Evolutionary conservation across 1,284 basidiomycete species (phyloP), one percentile per base, ranked within the genome.

Genomic region (Ustilago lituana): DNA sequence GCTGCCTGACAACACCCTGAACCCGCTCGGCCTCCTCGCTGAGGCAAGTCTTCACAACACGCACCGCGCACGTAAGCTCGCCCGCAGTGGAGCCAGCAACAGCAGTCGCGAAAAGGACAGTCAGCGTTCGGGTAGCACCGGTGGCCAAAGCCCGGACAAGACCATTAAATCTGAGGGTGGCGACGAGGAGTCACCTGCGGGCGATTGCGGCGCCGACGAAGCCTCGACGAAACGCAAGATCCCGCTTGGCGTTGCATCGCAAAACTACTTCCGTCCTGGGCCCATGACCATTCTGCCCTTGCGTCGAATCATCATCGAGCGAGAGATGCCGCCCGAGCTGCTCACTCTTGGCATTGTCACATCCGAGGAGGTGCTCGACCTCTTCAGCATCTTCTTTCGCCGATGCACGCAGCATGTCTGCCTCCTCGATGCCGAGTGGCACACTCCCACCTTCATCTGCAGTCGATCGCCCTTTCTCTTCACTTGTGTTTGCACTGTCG

Each of bases 191-290:
- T 24, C 51, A 4, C 47, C 66, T 23, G 49, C 46, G 6, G 38
- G 20, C 22, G 20, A 51, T 15, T 41, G 24, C n/a, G 47, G 26
- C 23, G 52, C 47, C 15, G 39, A 14, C 2, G 40, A 29, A 1
- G 56, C 32, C 7, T 17, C 51, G n/a, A n/a, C n/a, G 11, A 50
- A 48, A 35, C 35, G 47, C 22, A 51, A 46, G 27, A 56, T 60
- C 23, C 63, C 63, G 5, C 56, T 93, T 17, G 94, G 93, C 8
- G 91, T 97, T 8, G 94, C 93, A 0, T 92, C 90, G 60, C 89
- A 91, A 66, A 88, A 90, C 60, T 98, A 96, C 83, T 98, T 98
- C 85, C 94, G 92, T 79, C 94, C 95, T 41, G 93, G 92, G 86
- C 76, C 66, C 83, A 81, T 83, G 74, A 81, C 79, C 55, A 82